Evolutionary conservation across 805 yeast species (phyloP).

Genomic region (Teunomyces pallodes): DNA sequence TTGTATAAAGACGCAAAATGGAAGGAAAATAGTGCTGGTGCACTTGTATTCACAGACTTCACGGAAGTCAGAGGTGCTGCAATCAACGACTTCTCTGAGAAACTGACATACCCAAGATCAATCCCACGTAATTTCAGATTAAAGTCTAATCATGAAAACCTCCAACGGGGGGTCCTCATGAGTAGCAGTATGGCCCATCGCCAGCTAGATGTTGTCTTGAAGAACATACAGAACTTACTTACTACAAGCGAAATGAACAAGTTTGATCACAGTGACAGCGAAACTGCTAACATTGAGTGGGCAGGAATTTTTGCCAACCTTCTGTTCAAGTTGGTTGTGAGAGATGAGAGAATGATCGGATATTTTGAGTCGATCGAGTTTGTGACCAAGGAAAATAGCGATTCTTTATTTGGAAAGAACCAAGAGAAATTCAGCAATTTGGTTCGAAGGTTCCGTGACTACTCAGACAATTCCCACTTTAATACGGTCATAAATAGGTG

Average conservation of each 20-base stretch:
- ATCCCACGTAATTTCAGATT: not conserved
- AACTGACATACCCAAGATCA: not conserved
- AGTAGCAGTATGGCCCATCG: not conserved
- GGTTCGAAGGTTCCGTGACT: not conserved
- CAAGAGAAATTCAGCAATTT: not conserved
- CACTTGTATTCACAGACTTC: constrained; percentile 9
- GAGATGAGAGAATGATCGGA: not conserved
- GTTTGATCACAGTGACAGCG: not conserved
- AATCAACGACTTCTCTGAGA: not conserved
- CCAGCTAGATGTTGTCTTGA: not conserved
- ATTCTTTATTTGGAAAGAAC: not conserved
- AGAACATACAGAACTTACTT: not conserved
- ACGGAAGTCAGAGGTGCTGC: constrained; percentile 5
- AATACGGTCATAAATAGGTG: not conserved
- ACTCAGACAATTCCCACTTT: not conserved
- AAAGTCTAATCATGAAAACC: not conserved
- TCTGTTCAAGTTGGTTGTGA: not conserved
- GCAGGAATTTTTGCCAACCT: not conserved
- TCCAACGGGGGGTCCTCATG: not conserved
- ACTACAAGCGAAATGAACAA: not conserved
- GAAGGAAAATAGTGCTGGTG: constrained; percentile 2
- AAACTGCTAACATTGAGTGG: not conserved
- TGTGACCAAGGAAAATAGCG: not conserved
- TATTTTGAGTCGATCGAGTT: not conserved
- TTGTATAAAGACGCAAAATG: constrained; percentile 5